Evolutionary conservation across 768 basidiomycete genomes (phyloP).

Genomic region (Lentinula raphanica): DNA sequence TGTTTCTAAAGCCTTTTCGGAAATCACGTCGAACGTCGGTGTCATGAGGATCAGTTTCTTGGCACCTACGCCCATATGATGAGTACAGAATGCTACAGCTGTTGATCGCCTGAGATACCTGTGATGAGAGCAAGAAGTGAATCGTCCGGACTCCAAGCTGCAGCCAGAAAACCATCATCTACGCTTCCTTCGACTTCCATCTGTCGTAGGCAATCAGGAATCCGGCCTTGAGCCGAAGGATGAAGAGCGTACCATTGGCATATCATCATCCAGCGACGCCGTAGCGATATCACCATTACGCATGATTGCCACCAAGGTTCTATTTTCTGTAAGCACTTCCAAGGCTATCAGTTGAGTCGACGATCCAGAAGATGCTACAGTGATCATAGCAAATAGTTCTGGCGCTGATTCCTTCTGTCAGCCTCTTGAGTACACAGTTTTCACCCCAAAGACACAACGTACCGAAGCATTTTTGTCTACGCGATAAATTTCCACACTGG

Average conservation of each 20-base stretch:
- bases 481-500: slow-evolving; percentile 58
- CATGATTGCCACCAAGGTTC: slow-evolving; percentile 60
- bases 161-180: slow-evolving; percentile 77
- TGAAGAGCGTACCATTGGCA: slow-evolving; percentile 33
- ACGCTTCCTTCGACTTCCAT: slow-evolving; percentile 82
- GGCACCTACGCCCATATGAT: neutral
- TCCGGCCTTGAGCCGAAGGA: neutral
- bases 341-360: slow-evolving; percentile 54
- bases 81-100: neutral
- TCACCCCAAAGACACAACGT: neutral
- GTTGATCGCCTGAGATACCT: slow-evolving; percentile 36
- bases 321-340: slow-evolving; percentile 67
- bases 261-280: slow-evolving; percentile 48
- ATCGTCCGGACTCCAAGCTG: slow-evolving; percentile 91
- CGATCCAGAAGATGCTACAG: slow-evolving; percentile 22
- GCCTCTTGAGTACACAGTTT: neutral
- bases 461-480: slow-evolving; percentile 18
- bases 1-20: slow-evolving; percentile 68
- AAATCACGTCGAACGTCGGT: slow-evolving; percentile 80
- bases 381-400: slow-evolving; percentile 32
- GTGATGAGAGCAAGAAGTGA: slow-evolving; percentile 79
- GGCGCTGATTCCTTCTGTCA: slow-evolving; percentile 11
- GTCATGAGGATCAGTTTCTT: slow-evolving; percentile 86
- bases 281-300: slow-evolving; percentile 81
- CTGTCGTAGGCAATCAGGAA: slow-evolving; percentile 26